Conservation (phyloP, 1,139 yeast species). For the Hemisphaericaspora subhashii region DNA sequence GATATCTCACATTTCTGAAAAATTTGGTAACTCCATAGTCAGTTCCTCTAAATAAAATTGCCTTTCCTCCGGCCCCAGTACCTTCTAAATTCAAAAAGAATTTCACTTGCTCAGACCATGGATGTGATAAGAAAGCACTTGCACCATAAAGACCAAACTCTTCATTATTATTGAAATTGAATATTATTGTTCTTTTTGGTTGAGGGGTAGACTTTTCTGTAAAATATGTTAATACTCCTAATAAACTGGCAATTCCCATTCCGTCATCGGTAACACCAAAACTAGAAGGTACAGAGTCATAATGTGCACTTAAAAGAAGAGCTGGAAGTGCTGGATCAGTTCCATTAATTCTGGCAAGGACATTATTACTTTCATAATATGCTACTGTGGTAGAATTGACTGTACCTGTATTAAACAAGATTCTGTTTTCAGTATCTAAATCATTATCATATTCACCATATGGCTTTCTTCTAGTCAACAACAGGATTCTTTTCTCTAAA, state of each 20-base stretch:
- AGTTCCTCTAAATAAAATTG: slow-evolving; percentile 79
- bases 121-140: slow-evolving; percentile 67
- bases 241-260: slow-evolving; percentile 81
- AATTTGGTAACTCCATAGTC: slow-evolving; percentile 63
- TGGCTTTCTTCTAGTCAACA: slow-evolving; percentile 25
- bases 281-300: slow-evolving; percentile 85
- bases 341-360: slow-evolving; percentile 73
- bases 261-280: slow-evolving; percentile 94
- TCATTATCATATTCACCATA: slow-evolving; percentile 55
- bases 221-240: slow-evolving; percentile 63
- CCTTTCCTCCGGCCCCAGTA: slow-evolving; percentile 93
- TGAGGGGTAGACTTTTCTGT: slow-evolving; percentile 38
- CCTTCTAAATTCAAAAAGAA: slow-evolving; percentile 87
- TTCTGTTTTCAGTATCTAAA: slow-evolving; percentile 38
- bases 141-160: slow-evolving; percentile 92
- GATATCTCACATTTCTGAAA: slow-evolving; percentile 54
- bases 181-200: slow-evolving; percentile 71
- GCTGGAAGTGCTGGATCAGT: slow-evolving; percentile 57
- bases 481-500: slow-evolving; percentile 45
- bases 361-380: slow-evolving; percentile 79
- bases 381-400: slow-evolving; percentile 28
- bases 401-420: slow-evolving; percentile 35
- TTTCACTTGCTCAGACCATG: slow-evolving; percentile 65
- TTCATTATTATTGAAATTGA: slow-evolving; percentile 88
- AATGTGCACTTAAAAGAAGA: slow-evolving; percentile 79